Evolutionary conservation across 805 yeast species (phyloP).

Genomic region (Suhomyces sp.): DNA sequence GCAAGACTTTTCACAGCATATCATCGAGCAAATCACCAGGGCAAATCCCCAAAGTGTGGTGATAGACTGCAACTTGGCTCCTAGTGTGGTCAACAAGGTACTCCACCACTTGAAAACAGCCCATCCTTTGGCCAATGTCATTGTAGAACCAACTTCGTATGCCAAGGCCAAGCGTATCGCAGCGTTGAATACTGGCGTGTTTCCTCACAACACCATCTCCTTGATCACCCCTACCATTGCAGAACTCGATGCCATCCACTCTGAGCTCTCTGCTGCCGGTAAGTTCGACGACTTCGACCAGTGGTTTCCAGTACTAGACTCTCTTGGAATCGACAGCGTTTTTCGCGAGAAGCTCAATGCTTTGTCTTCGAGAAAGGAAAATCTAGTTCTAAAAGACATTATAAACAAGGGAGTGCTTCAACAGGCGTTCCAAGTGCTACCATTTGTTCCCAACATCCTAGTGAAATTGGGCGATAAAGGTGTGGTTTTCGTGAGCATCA

Average conservation of each 20-base stretch:
- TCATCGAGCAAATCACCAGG: conserved; percentile 37
- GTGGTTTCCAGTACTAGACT: conserved; percentile 77
- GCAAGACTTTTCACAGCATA: conserved; percentile 37
- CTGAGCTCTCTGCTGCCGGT: conserved; percentile 40
- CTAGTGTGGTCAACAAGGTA: conserved; percentile 37
- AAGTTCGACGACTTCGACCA: conserved; percentile 49
- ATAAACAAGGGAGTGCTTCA: conserved; percentile 52
- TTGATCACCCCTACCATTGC: conserved; percentile 66
- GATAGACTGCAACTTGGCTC: conserved; percentile 67
- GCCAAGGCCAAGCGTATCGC: conserved; percentile 56
- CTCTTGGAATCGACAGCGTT: conserved; percentile 45
- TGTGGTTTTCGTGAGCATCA: conserved; percentile 39
- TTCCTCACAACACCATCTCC: conserved; percentile 45
- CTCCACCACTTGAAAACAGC: conserved; percentile 16
- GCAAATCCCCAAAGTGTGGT: conserved; percentile 50
- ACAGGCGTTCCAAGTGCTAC: conserved; percentile 68
- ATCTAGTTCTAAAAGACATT: conserved; percentile 20
- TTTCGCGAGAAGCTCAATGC: conserved; percentile 47
- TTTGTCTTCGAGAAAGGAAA: conserved; percentile 19
- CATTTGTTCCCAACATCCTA: conserved; percentile 63
- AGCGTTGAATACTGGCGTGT: conserved; percentile 31
- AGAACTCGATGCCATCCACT: conserved; percentile 58
- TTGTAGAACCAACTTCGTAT: conserved; percentile 77
- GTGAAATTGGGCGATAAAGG: conserved; percentile 71
- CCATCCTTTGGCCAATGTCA: conserved; percentile 26